Conservation (phyloP, 208 protist genomes). For the Blechomonas ayalai region DNA sequence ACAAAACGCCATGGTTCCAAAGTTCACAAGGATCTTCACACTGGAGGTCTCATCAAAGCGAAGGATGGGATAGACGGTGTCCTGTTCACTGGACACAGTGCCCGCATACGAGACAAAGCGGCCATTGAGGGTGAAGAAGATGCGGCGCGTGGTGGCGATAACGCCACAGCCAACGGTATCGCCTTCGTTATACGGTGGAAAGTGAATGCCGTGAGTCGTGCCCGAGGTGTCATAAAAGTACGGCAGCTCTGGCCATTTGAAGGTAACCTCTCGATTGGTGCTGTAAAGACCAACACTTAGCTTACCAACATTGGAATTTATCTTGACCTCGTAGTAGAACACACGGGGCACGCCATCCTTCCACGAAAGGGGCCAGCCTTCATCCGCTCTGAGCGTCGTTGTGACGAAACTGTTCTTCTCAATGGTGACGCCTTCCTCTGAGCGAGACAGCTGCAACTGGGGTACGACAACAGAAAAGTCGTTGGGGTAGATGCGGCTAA, state of each 20-base stretch:
- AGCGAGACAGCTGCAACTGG: constrained; percentile 44
- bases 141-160: constrained; percentile 42
- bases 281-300: constrained; percentile 28
- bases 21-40: constrained; percentile 72
- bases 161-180: constrained; percentile 84
- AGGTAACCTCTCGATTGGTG: constrained; percentile 1
- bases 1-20: constrained; percentile 59
- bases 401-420: constrained; percentile 44
- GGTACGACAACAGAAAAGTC: constrained; percentile 78
- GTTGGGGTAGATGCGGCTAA: constrained; percentile 73
- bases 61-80: constrained; percentile 55
- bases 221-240: constrained; percentile 70
- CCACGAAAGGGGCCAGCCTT: constrained; percentile 72
- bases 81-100: constrained; percentile 19
- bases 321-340: constrained; percentile 84
- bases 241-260: constrained; percentile 22
- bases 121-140: constrained; percentile 88
- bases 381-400: constrained; percentile 71
- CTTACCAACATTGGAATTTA: constrained; percentile 28
- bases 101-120: constrained; percentile 62
- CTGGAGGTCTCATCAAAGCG: constrained; percentile 44
- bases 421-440: constrained; percentile 51
- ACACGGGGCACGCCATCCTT: constrained; percentile 64
- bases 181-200: constrained; percentile 55
- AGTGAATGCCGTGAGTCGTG: constrained; percentile 27